Percentiles rank a stretch among this genome's conserved stretches.
Conservation (phyloP, 1,284 basidiomycete genomes). For the Cryptococcus jaspeensis region DNA sequence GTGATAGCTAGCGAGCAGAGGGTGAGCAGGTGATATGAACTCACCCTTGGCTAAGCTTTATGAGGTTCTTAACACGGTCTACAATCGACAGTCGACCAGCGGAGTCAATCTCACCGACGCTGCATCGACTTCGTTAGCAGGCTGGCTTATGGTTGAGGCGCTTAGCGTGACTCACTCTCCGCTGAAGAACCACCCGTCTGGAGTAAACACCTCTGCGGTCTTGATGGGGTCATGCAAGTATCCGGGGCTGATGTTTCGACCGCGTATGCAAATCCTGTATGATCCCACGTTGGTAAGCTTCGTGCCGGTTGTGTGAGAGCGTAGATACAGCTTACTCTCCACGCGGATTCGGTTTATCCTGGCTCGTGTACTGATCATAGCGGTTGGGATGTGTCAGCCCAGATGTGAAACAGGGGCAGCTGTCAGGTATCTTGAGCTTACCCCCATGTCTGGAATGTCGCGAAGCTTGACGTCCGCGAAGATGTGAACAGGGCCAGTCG, state of each 20-base stretch:
- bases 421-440: too few relatives aligned
- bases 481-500: slow-evolving; percentile 73
- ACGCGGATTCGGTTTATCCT: slow-evolving; percentile 86
- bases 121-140: background rate
- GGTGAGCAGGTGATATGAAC: background rate
- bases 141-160: background rate
- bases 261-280: slow-evolving; percentile 64
- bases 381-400: background rate
- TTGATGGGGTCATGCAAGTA: slow-evolving; percentile 60
- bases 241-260: slow-evolving; percentile 63
- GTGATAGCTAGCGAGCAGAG: background rate
- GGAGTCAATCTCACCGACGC: slow-evolving; percentile 73
- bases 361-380: slow-evolving; percentile 63
- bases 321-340: slow-evolving; percentile 62
- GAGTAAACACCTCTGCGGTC: slow-evolving; percentile 58
- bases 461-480: slow-evolving; percentile 78
- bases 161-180: slow-evolving; percentile 61
- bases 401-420: background rate
- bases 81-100: slow-evolving; percentile 83
- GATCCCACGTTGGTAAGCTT: background rate
- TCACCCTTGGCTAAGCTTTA: slow-evolving; percentile 86
- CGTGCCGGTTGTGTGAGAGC: too few relatives aligned
- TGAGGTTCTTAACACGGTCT: slow-evolving; percentile 96
- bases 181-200: slow-evolving; percentile 84
- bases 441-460: slow-evolving; percentile 80